Evolutionary conservation across 106 monocot genomes (phyloP).

Genomic region (Triglochin maritima): DNA sequence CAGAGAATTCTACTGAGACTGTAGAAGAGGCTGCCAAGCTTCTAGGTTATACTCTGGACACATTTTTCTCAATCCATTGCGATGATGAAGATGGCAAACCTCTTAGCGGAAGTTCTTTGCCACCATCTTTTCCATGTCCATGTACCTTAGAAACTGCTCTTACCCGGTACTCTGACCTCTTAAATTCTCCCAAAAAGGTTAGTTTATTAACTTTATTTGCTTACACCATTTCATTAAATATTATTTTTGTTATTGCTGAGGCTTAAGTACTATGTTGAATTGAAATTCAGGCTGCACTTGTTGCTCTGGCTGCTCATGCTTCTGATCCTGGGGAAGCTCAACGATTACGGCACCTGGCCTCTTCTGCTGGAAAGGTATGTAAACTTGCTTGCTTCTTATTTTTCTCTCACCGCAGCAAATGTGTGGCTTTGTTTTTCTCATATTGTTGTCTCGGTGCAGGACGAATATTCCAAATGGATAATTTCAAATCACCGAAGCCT

Average conservation of each 20-base stretch:
- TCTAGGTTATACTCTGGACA: slow-evolving; percentile 52
- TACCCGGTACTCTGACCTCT: slow-evolving; percentile 80
- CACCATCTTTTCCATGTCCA: slow-evolving; percentile 89
- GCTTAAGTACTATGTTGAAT: background rate
- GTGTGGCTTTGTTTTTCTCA: background rate
- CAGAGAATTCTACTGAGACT: slow-evolving; percentile 67
- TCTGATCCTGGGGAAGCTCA: slow-evolving; percentile 79
- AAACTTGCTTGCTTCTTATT: background rate
- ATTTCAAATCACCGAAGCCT: slow-evolving; percentile 89
- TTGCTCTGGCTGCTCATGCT: slow-evolving; percentile 90
- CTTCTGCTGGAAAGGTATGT: slow-evolving; percentile 92
- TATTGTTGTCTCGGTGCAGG: slow-evolving; percentile 28
- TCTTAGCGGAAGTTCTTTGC: slow-evolving; percentile 34
- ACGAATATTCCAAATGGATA: slow-evolving; percentile 86
- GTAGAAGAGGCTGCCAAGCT: slow-evolving; percentile 83
- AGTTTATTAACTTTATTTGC: slow-evolving; percentile 1
- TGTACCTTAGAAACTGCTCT: slow-evolving; percentile 77
- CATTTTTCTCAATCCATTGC: slow-evolving; percentile 83
- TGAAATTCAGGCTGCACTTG: slow-evolving; percentile 55
- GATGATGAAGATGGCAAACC: slow-evolving; percentile 91
- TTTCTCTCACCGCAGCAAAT: background rate
- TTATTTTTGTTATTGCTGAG: background rate
- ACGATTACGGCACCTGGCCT: slow-evolving; percentile 58
- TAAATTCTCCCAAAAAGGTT: slow-evolving; percentile 95
- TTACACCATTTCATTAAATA: background rate